phyloP scores from a whole-genome alignment of 176 grass and related monocot species.

The Oryza brachyantha region DNA sequence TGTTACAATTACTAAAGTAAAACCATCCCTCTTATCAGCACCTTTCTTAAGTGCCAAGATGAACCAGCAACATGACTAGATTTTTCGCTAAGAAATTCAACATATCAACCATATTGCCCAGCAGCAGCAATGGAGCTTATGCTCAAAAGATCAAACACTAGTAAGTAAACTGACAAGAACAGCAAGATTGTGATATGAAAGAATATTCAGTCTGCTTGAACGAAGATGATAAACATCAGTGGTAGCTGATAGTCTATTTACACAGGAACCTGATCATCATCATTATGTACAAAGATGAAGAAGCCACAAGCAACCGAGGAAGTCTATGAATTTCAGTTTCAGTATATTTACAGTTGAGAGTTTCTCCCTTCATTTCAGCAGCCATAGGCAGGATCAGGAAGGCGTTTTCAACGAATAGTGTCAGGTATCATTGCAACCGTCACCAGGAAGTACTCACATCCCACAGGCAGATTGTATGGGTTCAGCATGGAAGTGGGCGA shows the following conservation, averaged over 20 bases:
- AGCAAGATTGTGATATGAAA: constrained; percentile 6
- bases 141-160: not conserved
- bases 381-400: constrained; percentile 93
- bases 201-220: constrained; percentile 51
- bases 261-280: constrained; percentile 9
- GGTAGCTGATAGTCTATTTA: constrained; percentile 37
- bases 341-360: constrained; percentile 72
- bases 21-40: too few relatives aligned
- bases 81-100: not conserved
- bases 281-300: constrained; percentile 42
- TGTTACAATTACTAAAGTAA: too few relatives aligned
- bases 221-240: constrained; percentile 35
- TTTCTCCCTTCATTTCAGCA: constrained; percentile 94
- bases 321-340: constrained; percentile 32
- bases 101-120: not conserved
- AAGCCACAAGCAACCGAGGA: constrained; percentile 11
- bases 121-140: not conserved
- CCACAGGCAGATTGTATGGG: constrained; percentile 60
- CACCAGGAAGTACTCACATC: constrained; percentile 93
- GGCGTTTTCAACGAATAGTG: constrained; percentile 46
- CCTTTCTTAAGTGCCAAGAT: too few relatives aligned
- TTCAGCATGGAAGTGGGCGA: constrained; percentile 35
- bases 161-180: not conserved
- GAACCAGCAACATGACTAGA: not conserved
- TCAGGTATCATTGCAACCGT: constrained; percentile 93